Evolutionary conservation across 176 grass and related monocot genomes (phyloP).

Genomic region (Poa annua): DNA sequence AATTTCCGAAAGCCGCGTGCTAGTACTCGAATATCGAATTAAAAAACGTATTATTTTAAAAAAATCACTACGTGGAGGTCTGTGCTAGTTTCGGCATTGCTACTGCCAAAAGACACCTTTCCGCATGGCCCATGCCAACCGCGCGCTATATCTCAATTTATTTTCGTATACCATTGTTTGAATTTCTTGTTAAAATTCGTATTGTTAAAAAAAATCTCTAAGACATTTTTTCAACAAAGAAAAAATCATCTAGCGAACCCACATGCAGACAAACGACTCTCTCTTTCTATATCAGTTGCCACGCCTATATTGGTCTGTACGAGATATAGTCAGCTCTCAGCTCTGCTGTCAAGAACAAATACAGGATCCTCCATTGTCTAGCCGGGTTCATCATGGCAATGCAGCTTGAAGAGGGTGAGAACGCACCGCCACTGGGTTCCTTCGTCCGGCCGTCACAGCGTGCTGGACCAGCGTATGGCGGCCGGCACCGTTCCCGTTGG

Average conservation of each 20-base stretch:
- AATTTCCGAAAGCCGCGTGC: no score
- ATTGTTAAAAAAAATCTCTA: no score
- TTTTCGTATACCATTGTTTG: no score
- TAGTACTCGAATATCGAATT: no score
- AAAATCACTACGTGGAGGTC: no score
- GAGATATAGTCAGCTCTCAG: neutral
- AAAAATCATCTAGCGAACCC: neutral
- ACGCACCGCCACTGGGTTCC: neutral
- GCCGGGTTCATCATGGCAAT: neutral
- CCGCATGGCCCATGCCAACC: no score
- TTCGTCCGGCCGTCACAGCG: neutral
- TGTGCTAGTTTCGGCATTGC: no score
- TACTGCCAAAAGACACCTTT: no score
- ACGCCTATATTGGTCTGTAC: neutral
- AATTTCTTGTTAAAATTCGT: no score
- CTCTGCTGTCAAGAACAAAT: neutral
- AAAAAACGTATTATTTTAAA: no score
- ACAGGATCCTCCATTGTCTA: neutral
- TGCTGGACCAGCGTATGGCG: neutral
- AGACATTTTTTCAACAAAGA: neutral
- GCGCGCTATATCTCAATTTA: no score
- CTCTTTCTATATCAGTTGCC: neutral
- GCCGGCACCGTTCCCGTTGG: neutral
- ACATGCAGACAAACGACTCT: neutral
- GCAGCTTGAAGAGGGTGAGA: slow-evolving; percentile 23